phyloP scores from a whole-genome alignment of 2,329 filamentous ascomycete genomes.

The Epichloe elymi region DNA sequence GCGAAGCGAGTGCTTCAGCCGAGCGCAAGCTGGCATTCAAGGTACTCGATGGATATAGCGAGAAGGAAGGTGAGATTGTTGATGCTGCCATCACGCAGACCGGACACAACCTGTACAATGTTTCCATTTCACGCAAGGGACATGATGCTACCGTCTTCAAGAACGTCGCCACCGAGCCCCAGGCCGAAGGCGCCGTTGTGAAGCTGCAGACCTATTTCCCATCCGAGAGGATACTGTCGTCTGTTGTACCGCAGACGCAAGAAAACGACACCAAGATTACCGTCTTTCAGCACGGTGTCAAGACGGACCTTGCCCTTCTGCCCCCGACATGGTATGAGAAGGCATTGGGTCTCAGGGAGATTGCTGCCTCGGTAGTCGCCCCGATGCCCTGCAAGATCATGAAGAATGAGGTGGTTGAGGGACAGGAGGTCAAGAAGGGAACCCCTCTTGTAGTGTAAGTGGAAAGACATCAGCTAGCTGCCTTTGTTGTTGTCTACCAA shows the following conservation, averaged over 20 bases:
- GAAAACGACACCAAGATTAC: conserved; percentile 51
- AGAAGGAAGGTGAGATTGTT: conserved; percentile 50
- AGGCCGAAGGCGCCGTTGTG: conserved; percentile 14
- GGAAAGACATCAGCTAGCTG: background rate
- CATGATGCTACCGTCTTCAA: conserved; percentile 26
- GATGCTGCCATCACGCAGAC: conserved; percentile 37
- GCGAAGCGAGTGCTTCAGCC: conserved; percentile 25
- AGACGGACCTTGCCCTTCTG: conserved; percentile 44
- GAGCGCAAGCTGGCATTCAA: conserved; percentile 39
- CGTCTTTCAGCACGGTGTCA: conserved; percentile 59
- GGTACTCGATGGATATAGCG: conserved; percentile 46
- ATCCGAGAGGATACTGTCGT: conserved; percentile 64
- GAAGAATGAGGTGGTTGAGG: conserved; percentile 74
- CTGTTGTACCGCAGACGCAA: conserved; percentile 48
- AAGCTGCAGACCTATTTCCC: conserved; percentile 53
- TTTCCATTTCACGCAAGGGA: conserved; percentile 30
- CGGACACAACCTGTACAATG: conserved; percentile 32
- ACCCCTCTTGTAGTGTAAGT: conserved; percentile 71
- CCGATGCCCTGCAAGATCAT: conserved; percentile 98
- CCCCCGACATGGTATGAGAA: conserved; percentile 74
- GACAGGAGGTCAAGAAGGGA: conserved; percentile 72
- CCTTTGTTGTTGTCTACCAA: background rate
- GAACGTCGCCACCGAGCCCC: conserved; percentile 31
- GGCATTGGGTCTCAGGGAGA: conserved; percentile 71
- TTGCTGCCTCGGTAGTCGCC: conserved; percentile 68